Percentiles rank a stretch among this genome's conserved stretches.
These are phyloP conservation scores for Neurospora sp. DNA, from an alignment of 2,329 filamentous ascomycete species.

Conservation along the genomic window DNA sequence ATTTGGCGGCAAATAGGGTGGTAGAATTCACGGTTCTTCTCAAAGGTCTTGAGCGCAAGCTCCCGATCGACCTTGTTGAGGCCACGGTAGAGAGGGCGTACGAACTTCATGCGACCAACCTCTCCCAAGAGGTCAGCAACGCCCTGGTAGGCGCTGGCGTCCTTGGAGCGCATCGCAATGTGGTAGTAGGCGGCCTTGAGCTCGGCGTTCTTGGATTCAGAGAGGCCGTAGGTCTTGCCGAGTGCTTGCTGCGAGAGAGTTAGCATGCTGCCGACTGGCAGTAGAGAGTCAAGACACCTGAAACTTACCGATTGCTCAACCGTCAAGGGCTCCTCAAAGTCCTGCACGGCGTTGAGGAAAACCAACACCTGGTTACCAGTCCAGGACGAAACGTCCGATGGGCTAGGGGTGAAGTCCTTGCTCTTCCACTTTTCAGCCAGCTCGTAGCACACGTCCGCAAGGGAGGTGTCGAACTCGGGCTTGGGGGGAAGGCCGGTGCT, in stretches of 20 bases:
- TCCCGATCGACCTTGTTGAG: conserved; percentile 65
- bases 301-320: conserved; percentile 46
- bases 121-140: conserved; percentile 66
- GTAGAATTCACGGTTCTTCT: conserved; percentile 84
- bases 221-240: conserved; percentile 64
- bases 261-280: conserved; percentile 1
- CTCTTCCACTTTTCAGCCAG: conserved; percentile 75
- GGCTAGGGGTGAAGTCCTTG: conserved; percentile 51
- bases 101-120: conserved; percentile 96
- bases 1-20: conserved; percentile 85
- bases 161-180: conserved; percentile 67
- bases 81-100: conserved; percentile 71
- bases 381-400: conserved; percentile 63
- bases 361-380: conserved; percentile 84
- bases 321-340: conserved; percentile 54
- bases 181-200: conserved; percentile 72
- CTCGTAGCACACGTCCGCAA: conserved; percentile 77
- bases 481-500: conserved; percentile 82
- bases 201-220: conserved; percentile 75
- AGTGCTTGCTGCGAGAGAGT: conserved; percentile 39
- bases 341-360: conserved; percentile 73
- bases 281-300: background rate
- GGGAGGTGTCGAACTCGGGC: conserved; percentile 78
- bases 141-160: conserved; percentile 57
- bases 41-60: conserved; percentile 72